phyloP scores from a whole-genome alignment of 495 filamentous ascomycete genomes.

The Neurospora sp. region DNA sequence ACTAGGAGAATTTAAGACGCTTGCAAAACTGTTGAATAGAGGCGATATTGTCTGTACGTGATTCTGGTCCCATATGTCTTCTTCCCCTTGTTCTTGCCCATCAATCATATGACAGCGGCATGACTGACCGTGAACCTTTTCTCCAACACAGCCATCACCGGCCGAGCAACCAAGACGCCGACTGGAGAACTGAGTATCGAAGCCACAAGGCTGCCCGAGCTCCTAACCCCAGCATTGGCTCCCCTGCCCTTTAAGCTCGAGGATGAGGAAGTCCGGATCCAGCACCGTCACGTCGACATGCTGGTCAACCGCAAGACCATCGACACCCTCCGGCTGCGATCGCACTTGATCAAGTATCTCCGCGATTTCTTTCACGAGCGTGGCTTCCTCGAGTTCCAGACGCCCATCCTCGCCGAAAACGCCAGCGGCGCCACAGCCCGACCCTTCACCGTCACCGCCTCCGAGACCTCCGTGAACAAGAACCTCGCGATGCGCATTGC shows the following conservation, averaged over 20 bases:
- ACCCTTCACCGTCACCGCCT: constrained; percentile 69
- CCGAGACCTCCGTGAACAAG: constrained; percentile 53
- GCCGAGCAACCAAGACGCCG: constrained; percentile 58
- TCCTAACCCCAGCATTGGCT: constrained; percentile 70
- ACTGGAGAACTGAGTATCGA: constrained; percentile 70
- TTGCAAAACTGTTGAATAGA: constrained; percentile 48
- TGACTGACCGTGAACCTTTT: background rate
- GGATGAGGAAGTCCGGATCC: constrained; percentile 54
- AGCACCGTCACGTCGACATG: constrained; percentile 71
- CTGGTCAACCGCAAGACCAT: constrained; percentile 54
- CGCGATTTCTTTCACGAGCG: constrained; percentile 60
- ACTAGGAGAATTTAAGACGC: constrained; percentile 40
- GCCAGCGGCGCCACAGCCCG: constrained; percentile 78
- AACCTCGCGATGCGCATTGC: constrained; percentile 71
- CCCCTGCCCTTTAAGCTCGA: constrained; percentile 55
- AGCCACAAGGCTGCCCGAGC: constrained; percentile 51
- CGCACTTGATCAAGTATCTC: constrained; percentile 61
- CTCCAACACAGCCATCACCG: constrained; percentile 42
- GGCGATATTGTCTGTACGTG: constrained; percentile 60
- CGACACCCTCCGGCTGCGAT: constrained; percentile 64
- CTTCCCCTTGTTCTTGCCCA: background rate
- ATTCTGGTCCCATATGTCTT: constrained; percentile 36
- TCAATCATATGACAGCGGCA: background rate
- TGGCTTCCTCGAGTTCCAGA: constrained; percentile 77
- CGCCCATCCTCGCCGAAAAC: constrained; percentile 67